Base-by-base conservation (phyloP, 2,329 filamentous ascomycete species). In the Camillea tinctor region DNA sequence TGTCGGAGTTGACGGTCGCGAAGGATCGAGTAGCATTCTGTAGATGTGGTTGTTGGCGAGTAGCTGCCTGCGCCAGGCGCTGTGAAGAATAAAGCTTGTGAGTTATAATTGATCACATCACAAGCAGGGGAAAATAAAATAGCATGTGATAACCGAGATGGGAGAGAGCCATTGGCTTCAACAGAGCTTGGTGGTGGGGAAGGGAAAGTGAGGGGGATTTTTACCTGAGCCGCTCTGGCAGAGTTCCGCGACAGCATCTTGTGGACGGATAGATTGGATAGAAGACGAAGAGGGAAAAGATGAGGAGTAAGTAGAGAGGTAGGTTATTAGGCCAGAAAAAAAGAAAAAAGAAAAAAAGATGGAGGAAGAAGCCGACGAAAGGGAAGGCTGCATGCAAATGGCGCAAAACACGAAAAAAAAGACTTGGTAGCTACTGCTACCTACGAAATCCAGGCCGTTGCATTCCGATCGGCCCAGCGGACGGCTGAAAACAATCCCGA, bases 1-100 rank as follows among this genome's bases (percentile, higher is more conserved):
- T 94, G 80, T 98, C 95, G 77, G 90, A 90, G 80, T 93, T 88
- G 71, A 97, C 84, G 66, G 92, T 96, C 71, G 92, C 92, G 77
- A 93, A 88, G 71, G 80, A 79, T 75, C 84, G 83, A 61, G 79
- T 75, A 67, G 75, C 73, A 65, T 75, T 70, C 54, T 71, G 69
- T 69, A 72, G 70, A 63, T 75, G 72, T 69, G 77, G 77, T 68
- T 79, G 78, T 70, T 76, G 79, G 67, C 76, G 76, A 71, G 76
- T 72, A 67, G 81, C 79, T 65, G 79, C 76, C 67, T 74, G 75
- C 74, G 81, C 79, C 70, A 86, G 78, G 77, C 82, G 78, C 83
- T 86, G 68, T 17, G 61, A 9, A 52, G 54, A 55, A 52, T n/a
- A 56, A 57, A 64, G 26, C 57, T 50, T 63, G 73, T 72, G 71